A percentile compares a stretch with the other conserved stretches of the same genome.
phyloP scores from a whole-genome alignment of 2,329 filamentous ascomycete genomes.

The Phaeosphaeriaceae sp. region DNA sequence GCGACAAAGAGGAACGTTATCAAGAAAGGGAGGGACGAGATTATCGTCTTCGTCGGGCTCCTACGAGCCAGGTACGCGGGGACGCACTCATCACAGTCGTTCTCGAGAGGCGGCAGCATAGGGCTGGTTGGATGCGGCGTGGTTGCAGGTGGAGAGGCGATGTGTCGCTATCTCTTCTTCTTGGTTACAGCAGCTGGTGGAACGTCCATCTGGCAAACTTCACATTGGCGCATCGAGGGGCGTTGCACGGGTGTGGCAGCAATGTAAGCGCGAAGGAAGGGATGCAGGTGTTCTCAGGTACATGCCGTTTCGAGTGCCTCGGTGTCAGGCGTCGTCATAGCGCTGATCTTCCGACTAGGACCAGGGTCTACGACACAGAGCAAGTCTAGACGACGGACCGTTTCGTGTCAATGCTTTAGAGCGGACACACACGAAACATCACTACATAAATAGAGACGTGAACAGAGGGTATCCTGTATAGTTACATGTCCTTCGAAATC shows the following conservation, averaged over 20 bases:
- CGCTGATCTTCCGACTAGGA: conserved; percentile 15
- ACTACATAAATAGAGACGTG: background rate
- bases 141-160: conserved; percentile 12
- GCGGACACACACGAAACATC: background rate
- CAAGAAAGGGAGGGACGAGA: conserved; percentile 73
- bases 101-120: conserved; percentile 48
- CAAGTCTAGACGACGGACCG: conserved; percentile 7
- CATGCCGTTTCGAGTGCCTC: conserved; percentile 16
- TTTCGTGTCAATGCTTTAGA: background rate
- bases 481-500: background rate
- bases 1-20: conserved; percentile 72
- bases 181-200: conserved; percentile 18
- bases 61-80: conserved; percentile 57
- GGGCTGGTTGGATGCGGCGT: conserved; percentile 11
- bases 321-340: conserved; percentile 26
- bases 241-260: conserved; percentile 12
- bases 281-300: conserved; percentile 18
- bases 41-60: conserved; percentile 59
- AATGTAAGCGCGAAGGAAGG: conserved; percentile 11
- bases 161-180: conserved; percentile 27
- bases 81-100: conserved; percentile 65
- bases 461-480: background rate
- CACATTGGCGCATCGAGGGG: conserved; percentile 11
- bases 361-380: conserved; percentile 9
- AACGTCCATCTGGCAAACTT: conserved; percentile 34